Evolutionary conservation across 257 asterid species (phyloP).

Genomic region (Nicotiana paniculata): DNA sequence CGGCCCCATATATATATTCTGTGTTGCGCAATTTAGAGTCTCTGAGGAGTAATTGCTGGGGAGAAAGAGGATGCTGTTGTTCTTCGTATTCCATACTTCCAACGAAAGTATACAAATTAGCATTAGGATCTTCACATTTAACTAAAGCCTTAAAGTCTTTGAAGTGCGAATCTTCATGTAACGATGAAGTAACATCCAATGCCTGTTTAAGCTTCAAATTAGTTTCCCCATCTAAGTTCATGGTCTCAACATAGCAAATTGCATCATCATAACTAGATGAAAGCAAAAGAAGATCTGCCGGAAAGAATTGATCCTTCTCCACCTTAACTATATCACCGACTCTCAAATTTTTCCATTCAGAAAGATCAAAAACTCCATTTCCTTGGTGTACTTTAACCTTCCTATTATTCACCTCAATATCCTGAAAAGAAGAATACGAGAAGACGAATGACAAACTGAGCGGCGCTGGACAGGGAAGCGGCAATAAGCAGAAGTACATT

Average conservation of each 20-base stretch:
- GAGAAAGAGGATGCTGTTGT: constrained; percentile 64
- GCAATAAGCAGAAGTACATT: neutral
- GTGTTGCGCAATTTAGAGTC: constrained; percentile 85
- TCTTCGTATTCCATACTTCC: constrained; percentile 69
- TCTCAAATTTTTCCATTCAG: constrained; percentile 70
- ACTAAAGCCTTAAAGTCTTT: constrained; percentile 52
- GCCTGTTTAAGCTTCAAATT: constrained; percentile 84
- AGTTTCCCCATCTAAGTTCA: constrained; percentile 95
- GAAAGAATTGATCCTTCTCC: constrained; percentile 81
- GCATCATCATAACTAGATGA: constrained; percentile 85
- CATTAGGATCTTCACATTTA: constrained; percentile 91
- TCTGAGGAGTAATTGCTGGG: constrained; percentile 74
- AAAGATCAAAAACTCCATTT: constrained; percentile 41
- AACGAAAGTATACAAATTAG: constrained; percentile 65
- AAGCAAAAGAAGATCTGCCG: constrained; percentile 79
- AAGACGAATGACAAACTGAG: neutral
- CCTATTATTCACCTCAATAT: constrained; percentile 72
- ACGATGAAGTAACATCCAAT: constrained; percentile 51
- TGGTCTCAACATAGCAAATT: constrained; percentile 87
- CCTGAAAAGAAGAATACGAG: constrained; percentile 33
- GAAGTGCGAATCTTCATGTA: constrained; percentile 41
- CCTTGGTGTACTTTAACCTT: constrained; percentile 68
- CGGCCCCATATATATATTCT: constrained; percentile 71
- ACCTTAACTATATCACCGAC: constrained; percentile 88
- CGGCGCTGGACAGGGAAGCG: neutral